Conservation (phyloP, 192 early-diverging fungal genomes). For the Mortierella alpina region DNA sequence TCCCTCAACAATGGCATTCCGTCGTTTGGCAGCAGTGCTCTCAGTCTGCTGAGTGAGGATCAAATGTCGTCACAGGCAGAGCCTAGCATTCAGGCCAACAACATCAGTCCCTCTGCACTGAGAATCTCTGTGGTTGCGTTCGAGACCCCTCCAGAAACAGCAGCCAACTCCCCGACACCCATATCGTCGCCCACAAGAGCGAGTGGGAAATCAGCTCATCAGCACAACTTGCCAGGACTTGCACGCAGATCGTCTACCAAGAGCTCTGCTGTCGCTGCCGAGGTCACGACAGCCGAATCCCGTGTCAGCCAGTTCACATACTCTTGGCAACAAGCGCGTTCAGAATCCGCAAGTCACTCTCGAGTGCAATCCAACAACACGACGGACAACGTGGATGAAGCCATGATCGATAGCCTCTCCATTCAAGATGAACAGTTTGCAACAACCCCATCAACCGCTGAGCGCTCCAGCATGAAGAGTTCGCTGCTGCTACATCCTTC, state of each 20-base stretch:
- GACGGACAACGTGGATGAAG: background rate
- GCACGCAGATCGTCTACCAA: conserved; percentile 37
- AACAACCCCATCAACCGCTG: background rate
- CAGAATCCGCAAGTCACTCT: background rate
- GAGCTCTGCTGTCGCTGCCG: conserved; percentile 28
- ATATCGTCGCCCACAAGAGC: conserved; percentile 10
- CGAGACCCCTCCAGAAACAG: conserved; percentile 46
- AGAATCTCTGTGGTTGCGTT: conserved; percentile 12
- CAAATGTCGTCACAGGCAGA: conserved; percentile 17
- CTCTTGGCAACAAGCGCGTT: conserved; percentile 1
- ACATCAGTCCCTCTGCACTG: background rate
- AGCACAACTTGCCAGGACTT: conserved; percentile 30
- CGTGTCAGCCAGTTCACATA: conserved; percentile 42
- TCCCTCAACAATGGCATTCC: conserved; percentile 34
- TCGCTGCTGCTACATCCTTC: too few species aligned
- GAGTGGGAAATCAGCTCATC: background rate
- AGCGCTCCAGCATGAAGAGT: too few species aligned
- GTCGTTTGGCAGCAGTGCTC: conserved; percentile 40
- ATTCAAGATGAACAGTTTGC: conserved; percentile 1
- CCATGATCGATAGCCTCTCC: background rate
- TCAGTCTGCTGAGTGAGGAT: conserved; percentile 42
- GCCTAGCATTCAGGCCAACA: background rate
- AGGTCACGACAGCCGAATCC: conserved; percentile 31
- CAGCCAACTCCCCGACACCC: conserved; percentile 18
- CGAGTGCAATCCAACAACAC: background rate